Evolutionary conservation across 2,329 filamentous ascomycete genomes (phyloP).

Genomic region (Neofusicoccum parvum): DNA sequence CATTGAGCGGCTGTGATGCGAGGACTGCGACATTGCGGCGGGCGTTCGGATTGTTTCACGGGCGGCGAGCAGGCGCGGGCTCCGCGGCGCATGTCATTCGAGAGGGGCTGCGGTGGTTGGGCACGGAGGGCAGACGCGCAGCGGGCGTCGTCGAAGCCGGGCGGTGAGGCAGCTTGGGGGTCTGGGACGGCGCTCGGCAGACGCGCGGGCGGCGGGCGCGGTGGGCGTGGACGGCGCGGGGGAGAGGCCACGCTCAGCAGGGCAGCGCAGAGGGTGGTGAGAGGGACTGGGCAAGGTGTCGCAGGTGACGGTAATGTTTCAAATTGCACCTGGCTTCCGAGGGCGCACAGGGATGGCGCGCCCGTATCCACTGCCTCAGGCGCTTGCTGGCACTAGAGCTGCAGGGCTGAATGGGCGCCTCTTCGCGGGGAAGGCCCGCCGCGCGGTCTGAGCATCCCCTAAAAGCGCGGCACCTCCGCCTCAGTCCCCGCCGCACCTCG

Average conservation of each 20-base stretch:
- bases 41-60: neutral
- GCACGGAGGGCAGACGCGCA: conserved; percentile 13
- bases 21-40: conserved; percentile 19
- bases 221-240: neutral
- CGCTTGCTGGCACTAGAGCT: conserved; percentile 8
- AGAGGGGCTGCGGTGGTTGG: conserved; percentile 16
- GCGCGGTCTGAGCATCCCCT: conserved; percentile 5
- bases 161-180: conserved; percentile 15
- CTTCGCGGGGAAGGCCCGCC: conserved; percentile 16
- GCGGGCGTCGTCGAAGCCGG: conserved; percentile 2
- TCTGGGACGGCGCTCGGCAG: neutral
- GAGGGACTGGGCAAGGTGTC: conserved; percentile 11
- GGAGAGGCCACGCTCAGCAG: neutral
- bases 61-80: neutral
- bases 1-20: conserved; percentile 20
- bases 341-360: conserved; percentile 17
- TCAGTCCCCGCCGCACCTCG: neutral
- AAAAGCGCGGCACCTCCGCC: conserved; percentile 11
- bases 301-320: conserved; percentile 18
- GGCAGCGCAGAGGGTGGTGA: neutral
- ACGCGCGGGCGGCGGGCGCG: neutral
- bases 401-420: conserved; percentile 15
- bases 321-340: conserved; percentile 19
- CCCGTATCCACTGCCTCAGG: conserved; percentile 18
- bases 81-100: conserved; percentile 20